Percentiles rank a stretch among this genome's conserved stretches.
Evolutionary conservation across 345 rosid species (phyloP).

Genomic region (Gossypium ekmanianum): DNA sequence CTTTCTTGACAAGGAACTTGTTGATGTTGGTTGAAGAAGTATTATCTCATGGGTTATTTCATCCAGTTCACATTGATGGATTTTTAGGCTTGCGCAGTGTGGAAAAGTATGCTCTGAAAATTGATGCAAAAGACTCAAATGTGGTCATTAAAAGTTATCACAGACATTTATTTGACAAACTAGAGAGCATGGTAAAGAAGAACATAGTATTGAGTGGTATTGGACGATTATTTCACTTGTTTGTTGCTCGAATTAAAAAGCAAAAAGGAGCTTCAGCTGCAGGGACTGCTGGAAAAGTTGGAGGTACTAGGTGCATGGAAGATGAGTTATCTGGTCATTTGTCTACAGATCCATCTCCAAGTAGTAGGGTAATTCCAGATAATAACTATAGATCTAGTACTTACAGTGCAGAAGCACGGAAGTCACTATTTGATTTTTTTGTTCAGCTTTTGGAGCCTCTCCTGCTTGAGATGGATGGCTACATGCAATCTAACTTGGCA

Average conservation of each 20-base stretch:
- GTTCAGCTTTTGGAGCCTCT: conserved; percentile 81
- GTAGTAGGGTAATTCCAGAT: conserved; percentile 31
- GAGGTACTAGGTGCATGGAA: conserved; percentile 32
- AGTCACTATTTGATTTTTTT: conserved; percentile 69
- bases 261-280: conserved; percentile 44
- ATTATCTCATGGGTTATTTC: conserved; percentile 66
- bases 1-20: conserved; percentile 31
- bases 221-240: conserved; percentile 60
- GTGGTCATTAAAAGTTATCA: conserved; percentile 62
- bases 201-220: conserved; percentile 42
- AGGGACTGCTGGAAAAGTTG: conserved; percentile 24
- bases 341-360: conserved; percentile 17
- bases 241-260: conserved; percentile 56
- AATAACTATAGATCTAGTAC: conserved; percentile 36
- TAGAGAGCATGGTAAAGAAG: conserved; percentile 46
- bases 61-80: conserved; percentile 75
- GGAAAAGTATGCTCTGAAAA: conserved; percentile 44
- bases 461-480: conserved; percentile 48
- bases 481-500: conserved; percentile 38
- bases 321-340: conserved; percentile 25
- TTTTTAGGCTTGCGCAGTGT: conserved; percentile 53
- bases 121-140: conserved; percentile 35
- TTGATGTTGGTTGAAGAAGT: conserved; percentile 53
- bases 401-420: conserved; percentile 56
- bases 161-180: conserved; percentile 67